These are phyloP conservation scores for Reutealis trisperma DNA, from an alignment of 345 rosid species.

Conservation along the genomic window DNA sequence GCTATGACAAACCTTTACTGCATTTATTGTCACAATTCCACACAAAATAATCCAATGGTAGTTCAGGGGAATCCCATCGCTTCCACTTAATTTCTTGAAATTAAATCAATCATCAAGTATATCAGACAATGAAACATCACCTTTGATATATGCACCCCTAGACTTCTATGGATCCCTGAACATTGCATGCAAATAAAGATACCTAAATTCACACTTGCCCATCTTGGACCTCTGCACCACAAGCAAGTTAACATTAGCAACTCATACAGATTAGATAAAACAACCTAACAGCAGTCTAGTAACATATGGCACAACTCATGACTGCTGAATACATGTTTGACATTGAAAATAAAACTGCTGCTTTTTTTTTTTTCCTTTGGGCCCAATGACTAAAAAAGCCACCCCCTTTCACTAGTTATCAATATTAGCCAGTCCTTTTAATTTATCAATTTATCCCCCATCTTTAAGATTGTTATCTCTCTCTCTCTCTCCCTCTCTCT, in stretches of 20 bases:
- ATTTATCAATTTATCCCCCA: too few relatives aligned
- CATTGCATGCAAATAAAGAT: constrained; percentile 99
- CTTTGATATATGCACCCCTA: constrained; percentile 98
- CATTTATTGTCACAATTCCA: background rate
- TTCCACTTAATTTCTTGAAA: background rate
- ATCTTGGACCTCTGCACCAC: constrained; percentile 78
- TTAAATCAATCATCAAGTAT: background rate
- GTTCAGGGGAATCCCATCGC: background rate
- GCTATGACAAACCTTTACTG: background rate
- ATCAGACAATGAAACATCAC: constrained; percentile 33
- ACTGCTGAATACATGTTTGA: too few relatives aligned
- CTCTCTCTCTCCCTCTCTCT: too few relatives aligned
- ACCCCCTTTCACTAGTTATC: too few relatives aligned
- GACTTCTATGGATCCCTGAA: constrained; percentile 94
- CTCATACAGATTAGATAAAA: background rate
- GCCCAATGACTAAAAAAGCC: too few relatives aligned
- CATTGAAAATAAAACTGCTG: background rate
- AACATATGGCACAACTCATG: background rate
- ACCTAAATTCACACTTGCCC: constrained; percentile 99
- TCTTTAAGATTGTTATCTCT: too few relatives aligned
- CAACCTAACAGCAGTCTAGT: background rate
- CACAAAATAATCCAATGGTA: background rate
- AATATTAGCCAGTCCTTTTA: too few relatives aligned
- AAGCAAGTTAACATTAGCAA: constrained; percentile 19
- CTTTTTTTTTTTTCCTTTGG: too few relatives aligned